Percentiles rank a stretch among this genome's conserved stretches.
Conservation (phyloP, 192 early-diverging fungal species). For the Coemansia sp. region DNA sequence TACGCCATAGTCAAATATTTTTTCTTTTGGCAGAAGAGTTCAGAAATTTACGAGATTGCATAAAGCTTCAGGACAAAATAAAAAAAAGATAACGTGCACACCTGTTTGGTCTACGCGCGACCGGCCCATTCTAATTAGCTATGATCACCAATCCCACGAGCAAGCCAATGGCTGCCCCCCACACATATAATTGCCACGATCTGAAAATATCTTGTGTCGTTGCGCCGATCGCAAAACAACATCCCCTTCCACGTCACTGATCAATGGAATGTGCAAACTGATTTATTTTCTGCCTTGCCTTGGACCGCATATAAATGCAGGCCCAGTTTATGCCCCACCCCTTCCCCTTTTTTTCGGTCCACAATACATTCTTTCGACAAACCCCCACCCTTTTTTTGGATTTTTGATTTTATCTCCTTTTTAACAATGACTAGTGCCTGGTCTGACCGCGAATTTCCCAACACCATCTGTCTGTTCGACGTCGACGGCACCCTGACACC, state of each 20-base stretch:
- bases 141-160: not conserved
- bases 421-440: constrained; percentile 42
- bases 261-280: not conserved
- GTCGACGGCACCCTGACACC: constrained; percentile 98
- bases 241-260: not conserved
- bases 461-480: constrained; percentile 91
- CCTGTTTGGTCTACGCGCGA: not conserved
- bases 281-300: too few species aligned
- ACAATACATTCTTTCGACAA: not conserved
- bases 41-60: not conserved
- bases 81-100: not conserved
- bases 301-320: constrained; percentile 7
- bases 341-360: not conserved
- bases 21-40: not conserved
- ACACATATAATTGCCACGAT: not conserved
- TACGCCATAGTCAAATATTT: not conserved
- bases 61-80: not conserved
- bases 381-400: not conserved
- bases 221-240: constrained; percentile 4
- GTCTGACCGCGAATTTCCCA: constrained; percentile 67
- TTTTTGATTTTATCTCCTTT: not conserved
- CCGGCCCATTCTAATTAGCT: not conserved
- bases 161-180: not conserved
- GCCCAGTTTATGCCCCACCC: too few species aligned
- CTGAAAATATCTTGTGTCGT: not conserved